Evolutionary conservation across 2,329 filamentous ascomycete species (phyloP), one percentile per base, ranked within the genome.

Genomic region (Plenodomus lindquistii): DNA sequence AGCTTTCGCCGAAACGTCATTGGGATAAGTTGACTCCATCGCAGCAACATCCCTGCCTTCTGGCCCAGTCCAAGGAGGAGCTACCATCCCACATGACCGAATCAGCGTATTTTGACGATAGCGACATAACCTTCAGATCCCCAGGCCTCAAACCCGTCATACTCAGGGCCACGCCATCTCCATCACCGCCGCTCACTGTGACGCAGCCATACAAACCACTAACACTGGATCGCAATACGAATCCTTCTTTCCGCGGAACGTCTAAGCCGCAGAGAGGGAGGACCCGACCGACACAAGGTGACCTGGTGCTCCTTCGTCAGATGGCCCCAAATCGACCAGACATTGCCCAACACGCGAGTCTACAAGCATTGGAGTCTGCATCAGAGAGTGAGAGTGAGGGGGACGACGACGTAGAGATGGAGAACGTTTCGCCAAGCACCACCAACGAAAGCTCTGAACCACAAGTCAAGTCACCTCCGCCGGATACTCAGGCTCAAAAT

Each of bases 321-420:
- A 79, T 92, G 75, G 82, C 77, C 60, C 83, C 85, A 63, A 84
- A 84, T 64, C 77, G 78, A 57, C 84, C 82, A 42, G 85, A 91
- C 42, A 81, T 90, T 63, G 85, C 85, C 48, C 74, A 73, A 56
- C 67, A 74, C 63, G 86, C 83, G 48, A 81, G 79, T 54, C 73
- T 75, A 53, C 68, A 78, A 55, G 77, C 81, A 18, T 74, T 88
- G 40, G 69, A 71, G 34, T 73, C 71, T 2, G 67, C 66, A 20
- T 74, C 71, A 36, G 76, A 79, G 18, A 74, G 73, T 2, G 76
- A 75, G 46, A 66, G 72, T 13, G 73, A 77, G 38, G 74, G 76
- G 53, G 75, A 76, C 49, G 75, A 77, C 52, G 72, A 67, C 36
- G 47, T 37, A 15, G 42, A 42, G 16, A 66, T 69, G 64, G 61